These are phyloP conservation scores for Gossypium aridum DNA, from an alignment of 441 rosid species.

Conservation along the genomic window DNA sequence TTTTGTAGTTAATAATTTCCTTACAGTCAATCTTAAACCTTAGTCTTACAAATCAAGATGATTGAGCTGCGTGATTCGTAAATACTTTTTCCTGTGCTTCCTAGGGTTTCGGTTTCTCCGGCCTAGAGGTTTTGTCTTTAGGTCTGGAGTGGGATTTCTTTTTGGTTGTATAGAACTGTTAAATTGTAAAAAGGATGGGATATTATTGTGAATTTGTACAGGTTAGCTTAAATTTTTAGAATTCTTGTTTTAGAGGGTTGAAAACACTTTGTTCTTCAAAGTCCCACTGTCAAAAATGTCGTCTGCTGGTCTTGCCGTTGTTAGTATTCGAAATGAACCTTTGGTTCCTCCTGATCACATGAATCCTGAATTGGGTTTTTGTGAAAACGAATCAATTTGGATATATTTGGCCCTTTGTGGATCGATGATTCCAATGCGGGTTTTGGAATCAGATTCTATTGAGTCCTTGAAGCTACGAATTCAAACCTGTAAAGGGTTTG, in stretches of 20 bases:
- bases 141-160: neutral
- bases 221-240: constrained; percentile 2
- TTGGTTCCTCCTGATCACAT: constrained; percentile 21
- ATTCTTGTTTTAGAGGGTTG: constrained; percentile 1
- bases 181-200: neutral
- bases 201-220: neutral
- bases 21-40: neutral
- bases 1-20: neutral
- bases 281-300: constrained; percentile 28
- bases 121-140: neutral
- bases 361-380: constrained; percentile 14
- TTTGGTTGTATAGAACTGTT: neutral
- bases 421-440: constrained; percentile 46
- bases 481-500: constrained; percentile 24
- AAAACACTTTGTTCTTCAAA: neutral
- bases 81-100: neutral
- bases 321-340: constrained; percentile 35
- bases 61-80: neutral
- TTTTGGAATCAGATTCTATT: constrained; percentile 57
- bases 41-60: neutral
- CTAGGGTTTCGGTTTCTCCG: neutral
- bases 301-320: constrained; percentile 45
- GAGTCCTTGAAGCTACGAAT: constrained; percentile 33
- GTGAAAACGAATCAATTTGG: constrained; percentile 45
- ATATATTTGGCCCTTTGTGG: constrained; percentile 37